Evolutionary conservation across 2,329 filamentous ascomycete genomes (phyloP), one percentile per base, ranked within the genome.

Genomic region (Diaporthe sp.): DNA sequence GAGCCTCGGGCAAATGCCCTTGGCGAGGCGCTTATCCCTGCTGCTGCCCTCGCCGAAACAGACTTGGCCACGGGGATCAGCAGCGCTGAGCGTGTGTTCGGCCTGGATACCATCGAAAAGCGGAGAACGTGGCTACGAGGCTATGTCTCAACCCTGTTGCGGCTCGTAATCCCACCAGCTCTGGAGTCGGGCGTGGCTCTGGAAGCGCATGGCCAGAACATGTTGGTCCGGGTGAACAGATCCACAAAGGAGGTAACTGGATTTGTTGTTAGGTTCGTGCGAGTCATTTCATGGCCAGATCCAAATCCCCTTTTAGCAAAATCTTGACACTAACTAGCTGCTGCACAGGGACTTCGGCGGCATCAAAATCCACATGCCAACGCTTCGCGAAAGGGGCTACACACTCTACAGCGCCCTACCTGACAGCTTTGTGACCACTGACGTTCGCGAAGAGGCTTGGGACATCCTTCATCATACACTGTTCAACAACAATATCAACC

Each of bases 401-500:
- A 68, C 45, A 5, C 64, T 68, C 10, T 40, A 68, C 33, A 68
- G 64, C n/a, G 64, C 64, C 47, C 15, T 68, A 33, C 64, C 64
- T 22, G 64, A 68, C 35, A 68, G 64, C 47, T 68, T 68, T 8
- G 64, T 68, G 33, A 68, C 64, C n/a, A 68, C 64, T 40, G 64
- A 68, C 0, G 33, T 40, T 22, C 64, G 47, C 0, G 64, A 68
- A 35, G 64, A 68, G 22, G 64, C 64, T 1, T 68, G 64, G 64
- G 64, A 68, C 7, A 68, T 68, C 15, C 64, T 68, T 0, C 64
- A 68, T 7, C 64, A 68, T 13, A 68, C 64, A 28, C 47, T 68
- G 6, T 68, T 68, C 64, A 68, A 68, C 64, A 68, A 68, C 33
- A 68, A 68, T 12, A 68, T 68, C n/a, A 68, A 68, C 17, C 64